Conservation (phyloP, 2,329 filamentous ascomycete species). For the Clathrospora elynae region DNA sequence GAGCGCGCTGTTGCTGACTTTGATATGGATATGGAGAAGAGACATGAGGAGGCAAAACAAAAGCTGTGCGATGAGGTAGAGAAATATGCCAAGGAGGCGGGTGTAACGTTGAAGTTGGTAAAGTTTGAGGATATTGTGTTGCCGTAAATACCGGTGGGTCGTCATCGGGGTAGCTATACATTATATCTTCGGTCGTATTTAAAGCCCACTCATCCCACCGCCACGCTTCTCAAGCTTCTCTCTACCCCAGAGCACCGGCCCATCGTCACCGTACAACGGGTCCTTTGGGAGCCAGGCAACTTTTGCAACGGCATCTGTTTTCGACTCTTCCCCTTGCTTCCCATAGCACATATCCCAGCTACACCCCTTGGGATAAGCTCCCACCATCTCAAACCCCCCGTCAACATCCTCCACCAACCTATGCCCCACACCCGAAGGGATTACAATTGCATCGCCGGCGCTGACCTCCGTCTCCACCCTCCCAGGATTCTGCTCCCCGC, state of each 20-base stretch:
- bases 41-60: no score
- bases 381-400: slow-evolving; percentile 68
- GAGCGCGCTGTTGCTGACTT: no score
- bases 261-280: slow-evolving; percentile 53
- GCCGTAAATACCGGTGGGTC: no score
- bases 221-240: slow-evolving; percentile 22
- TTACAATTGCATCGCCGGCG: slow-evolving; percentile 66
- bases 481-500: slow-evolving; percentile 65
- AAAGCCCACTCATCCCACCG: slow-evolving; percentile 9
- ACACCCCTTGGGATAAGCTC: slow-evolving; percentile 63
- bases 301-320: slow-evolving; percentile 54
- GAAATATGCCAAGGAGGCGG: no score
- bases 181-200: neutral
- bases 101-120: no score
- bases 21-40: no score
- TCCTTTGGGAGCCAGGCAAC: slow-evolving; percentile 65
- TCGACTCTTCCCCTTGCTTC: slow-evolving; percentile 59
- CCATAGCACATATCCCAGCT: slow-evolving; percentile 76
- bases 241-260: slow-evolving; percentile 30
- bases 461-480: slow-evolving; percentile 61
- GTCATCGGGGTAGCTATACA: neutral
- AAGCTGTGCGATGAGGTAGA: no score
- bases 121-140: no score
- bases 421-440: slow-evolving; percentile 70
- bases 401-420: slow-evolving; percentile 63